Base-by-base conservation (phyloP, 2,329 filamentous ascomycete genomes). In the Alternaria brassicae region DNA sequence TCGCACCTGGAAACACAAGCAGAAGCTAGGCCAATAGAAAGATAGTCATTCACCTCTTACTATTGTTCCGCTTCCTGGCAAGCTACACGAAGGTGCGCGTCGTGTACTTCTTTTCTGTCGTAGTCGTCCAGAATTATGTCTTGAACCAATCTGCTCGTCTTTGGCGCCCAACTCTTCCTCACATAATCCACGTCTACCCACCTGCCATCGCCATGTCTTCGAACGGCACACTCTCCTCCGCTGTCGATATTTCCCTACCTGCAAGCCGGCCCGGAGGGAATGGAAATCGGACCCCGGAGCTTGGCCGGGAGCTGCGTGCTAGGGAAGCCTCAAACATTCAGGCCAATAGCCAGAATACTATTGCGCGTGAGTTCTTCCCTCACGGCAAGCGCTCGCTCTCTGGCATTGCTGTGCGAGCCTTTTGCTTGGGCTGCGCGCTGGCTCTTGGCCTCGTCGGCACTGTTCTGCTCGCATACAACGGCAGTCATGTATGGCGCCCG, bases 401-500 rank as follows among this genome's bases (percentile, higher is more conserved):
- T 21, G 78, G 77, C 66, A 83, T 84, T 62, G 77, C 78, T 25
- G 56, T 80, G 9, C 81, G 82, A 28, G 78, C 81, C 51, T 83
- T 83, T 64, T 64, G 73, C 44, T 67, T 83, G 2, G 82, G 82
- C 19, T 65, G 73, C 30, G 64, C 70, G n/a, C 68, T 80, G 23
- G 70, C 77, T 2, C 48, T 73, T 10, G 73, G 78, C 42, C 53
- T 78, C 17, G 48, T 78, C 21, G 55, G 74, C 32, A 68, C 78
- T 40, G 51, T 66, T 27, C 50, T 72, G 28, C 66, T 76, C 36
- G 58, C 65, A 56, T 72, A 74, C 60, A 58, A 72, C 36, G 66
- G 69, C 12, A 80, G 73, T 39, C 77, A 80, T 4, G 73, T 86
- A 54, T 90, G 87, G 87, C 82, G 87, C 21, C 75, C 86, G 1